A percentile compares a stretch with the other conserved stretches of the same genome.
Evolutionary conservation across 1,284 basidiomycete species (phyloP).

Genomic region (Lentinus polychrous): DNA sequence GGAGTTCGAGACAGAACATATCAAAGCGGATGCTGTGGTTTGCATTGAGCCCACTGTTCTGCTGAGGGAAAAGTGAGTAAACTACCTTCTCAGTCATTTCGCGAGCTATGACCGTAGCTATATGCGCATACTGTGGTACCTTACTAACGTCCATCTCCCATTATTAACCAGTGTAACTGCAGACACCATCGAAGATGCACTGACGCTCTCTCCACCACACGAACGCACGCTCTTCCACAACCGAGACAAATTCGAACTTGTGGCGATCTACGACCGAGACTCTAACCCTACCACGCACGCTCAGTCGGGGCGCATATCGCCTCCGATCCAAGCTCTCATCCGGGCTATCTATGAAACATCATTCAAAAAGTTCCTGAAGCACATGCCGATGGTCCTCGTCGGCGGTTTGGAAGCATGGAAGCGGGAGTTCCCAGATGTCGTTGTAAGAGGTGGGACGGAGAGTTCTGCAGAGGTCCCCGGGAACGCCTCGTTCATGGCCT

Average conservation of each 20-base stretch:
- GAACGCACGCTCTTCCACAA: conserved; percentile 73
- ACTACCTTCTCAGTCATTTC: background rate
- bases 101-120: background rate
- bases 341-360: conserved; percentile 68
- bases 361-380: conserved; percentile 67
- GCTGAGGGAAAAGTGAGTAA: conserved; percentile 56
- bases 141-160: no score
- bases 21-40: conserved; percentile 65
- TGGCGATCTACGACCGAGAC: conserved; percentile 81
- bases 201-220: conserved; percentile 62
- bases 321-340: conserved; percentile 56
- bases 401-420: conserved; percentile 88
- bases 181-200: conserved; percentile 67
- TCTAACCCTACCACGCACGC: conserved; percentile 49
- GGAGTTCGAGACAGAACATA: conserved; percentile 71
- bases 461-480: no score
- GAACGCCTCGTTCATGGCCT: conserved; percentile 1
- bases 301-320: conserved; percentile 22
- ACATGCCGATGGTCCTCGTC: conserved; percentile 77
- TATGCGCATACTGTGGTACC: no score
- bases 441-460: conserved; percentile 26
- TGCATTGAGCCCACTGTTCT: conserved; percentile 85
- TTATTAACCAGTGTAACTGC: conserved; percentile 73
- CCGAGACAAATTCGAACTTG: conserved; percentile 83
- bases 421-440: conserved; percentile 52